Evolutionary conservation across 495 filamentous ascomycete genomes (phyloP).

Genomic region (Penicillium chermesinum): DNA sequence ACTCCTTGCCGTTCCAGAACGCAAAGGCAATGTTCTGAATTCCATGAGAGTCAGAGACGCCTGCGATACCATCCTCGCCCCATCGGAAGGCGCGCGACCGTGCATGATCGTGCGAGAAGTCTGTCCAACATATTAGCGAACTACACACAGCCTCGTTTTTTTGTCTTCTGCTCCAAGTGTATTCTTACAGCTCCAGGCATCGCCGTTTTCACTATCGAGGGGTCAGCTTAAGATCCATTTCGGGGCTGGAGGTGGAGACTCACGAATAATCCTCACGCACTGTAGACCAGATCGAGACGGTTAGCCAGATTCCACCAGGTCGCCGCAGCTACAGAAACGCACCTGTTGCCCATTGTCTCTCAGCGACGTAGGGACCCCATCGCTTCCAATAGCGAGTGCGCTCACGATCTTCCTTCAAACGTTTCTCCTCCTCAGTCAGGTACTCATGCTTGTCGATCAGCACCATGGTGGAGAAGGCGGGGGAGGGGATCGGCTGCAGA

Average conservation of each 20-base stretch:
- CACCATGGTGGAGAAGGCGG: constrained; percentile 59
- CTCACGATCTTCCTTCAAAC: constrained; percentile 78
- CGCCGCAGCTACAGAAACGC: constrained; percentile 31
- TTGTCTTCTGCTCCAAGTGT: neutral
- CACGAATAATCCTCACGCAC: constrained; percentile 93
- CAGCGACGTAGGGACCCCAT: constrained; percentile 66
- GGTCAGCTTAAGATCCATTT: constrained; percentile 1
- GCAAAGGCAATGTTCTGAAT: constrained; percentile 88
- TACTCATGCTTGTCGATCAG: constrained; percentile 80
- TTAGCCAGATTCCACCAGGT: too few relatives aligned
- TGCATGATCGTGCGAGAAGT: constrained; percentile 90
- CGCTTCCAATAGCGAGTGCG: constrained; percentile 75
- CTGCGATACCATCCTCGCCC: constrained; percentile 97
- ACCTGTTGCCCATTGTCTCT: constrained; percentile 88
- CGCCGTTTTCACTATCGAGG: constrained; percentile 60
- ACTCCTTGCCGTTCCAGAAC: constrained; percentile 98
- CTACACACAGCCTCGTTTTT: neutral
- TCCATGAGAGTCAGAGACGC: constrained; percentile 87
- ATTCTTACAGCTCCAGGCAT: constrained; percentile 89
- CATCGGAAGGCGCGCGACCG: constrained; percentile 83
- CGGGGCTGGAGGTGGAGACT: constrained; percentile 23
- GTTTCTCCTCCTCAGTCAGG: constrained; percentile 79
- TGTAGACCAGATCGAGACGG: constrained; percentile 28
- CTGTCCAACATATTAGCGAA: constrained; percentile 43
- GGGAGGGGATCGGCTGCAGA: neutral